These are phyloP conservation scores for Rhododendron mucronatum DNA, from an alignment of 148 eudicot species.

Conservation along the genomic window DNA sequence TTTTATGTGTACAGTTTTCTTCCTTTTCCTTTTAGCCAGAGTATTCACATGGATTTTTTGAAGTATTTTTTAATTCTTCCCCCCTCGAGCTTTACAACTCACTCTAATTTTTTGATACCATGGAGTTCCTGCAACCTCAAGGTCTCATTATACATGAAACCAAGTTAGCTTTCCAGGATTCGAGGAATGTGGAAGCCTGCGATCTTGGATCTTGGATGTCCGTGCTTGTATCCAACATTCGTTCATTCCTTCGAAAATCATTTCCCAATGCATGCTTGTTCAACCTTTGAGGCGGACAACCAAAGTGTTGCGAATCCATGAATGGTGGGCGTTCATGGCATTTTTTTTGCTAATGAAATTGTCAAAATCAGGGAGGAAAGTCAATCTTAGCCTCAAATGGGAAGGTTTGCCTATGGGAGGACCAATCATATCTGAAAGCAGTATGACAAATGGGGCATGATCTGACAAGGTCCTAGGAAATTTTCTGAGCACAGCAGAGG, in stretches of 20 bases:
- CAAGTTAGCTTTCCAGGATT: too few species aligned
- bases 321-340: not conserved
- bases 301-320: not conserved
- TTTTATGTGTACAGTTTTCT: too few species aligned
- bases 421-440: not conserved
- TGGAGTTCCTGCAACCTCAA: too few species aligned
- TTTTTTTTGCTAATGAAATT: not conserved
- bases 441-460: not conserved
- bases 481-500: not conserved
- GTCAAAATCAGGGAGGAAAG: not conserved
- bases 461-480: not conserved
- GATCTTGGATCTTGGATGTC: not conserved
- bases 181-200: too few species aligned
- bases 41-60: too few species aligned
- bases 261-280: not conserved
- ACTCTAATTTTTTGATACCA: too few species aligned
- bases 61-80: too few species aligned
- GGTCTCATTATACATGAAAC: too few species aligned
- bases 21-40: too few species aligned
- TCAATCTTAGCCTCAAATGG: not conserved
- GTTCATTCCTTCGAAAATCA: not conserved
- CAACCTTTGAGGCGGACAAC: not conserved
- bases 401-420: not conserved
- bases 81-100: too few species aligned
- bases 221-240: not conserved